These are phyloP conservation scores for Aspergillus neotritici DNA, from an alignment of 2,329 filamentous ascomycete species.

Conservation along the genomic window DNA sequence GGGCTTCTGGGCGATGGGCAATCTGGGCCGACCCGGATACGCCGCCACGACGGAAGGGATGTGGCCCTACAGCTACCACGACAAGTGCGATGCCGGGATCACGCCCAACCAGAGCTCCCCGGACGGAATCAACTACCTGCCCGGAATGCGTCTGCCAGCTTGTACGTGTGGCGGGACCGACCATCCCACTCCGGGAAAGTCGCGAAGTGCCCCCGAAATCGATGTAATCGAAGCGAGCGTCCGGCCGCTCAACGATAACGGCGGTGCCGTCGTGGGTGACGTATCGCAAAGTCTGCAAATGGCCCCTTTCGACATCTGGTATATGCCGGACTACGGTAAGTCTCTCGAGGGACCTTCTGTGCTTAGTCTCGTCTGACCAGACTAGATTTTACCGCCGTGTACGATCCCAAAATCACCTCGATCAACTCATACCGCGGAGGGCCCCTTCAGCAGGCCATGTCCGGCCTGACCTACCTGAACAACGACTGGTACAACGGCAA, in stretches of 20 bases:
- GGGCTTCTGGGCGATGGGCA: conserved; percentile 71
- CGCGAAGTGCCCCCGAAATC: conserved; percentile 64
- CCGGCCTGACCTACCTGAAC: conserved; percentile 56
- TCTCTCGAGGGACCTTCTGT: background rate
- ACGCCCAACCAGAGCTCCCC: conserved; percentile 65
- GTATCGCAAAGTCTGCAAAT: conserved; percentile 64
- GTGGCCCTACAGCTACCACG: conserved; percentile 69
- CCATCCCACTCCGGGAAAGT: conserved; percentile 60
- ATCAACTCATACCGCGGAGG: conserved; percentile 60
- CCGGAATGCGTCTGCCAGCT: conserved; percentile 64
- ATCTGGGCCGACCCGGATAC: conserved; percentile 64
- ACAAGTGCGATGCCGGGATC: conserved; percentile 64
- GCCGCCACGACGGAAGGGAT: conserved; percentile 64
- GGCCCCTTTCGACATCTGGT: conserved; percentile 66
- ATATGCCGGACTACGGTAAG: conserved; percentile 56
- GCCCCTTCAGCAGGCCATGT: conserved; percentile 59
- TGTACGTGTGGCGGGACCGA: conserved; percentile 61
- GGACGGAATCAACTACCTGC: conserved; percentile 61
- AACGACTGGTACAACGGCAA: conserved; percentile 63
- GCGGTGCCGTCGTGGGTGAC: conserved; percentile 49
- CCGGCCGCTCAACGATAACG: conserved; percentile 44
- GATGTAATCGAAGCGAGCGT: conserved; percentile 67
- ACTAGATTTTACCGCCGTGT: conserved; percentile 58
- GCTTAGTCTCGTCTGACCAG: background rate
- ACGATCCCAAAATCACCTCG: conserved; percentile 52